A percentile compares a stretch with the other conserved stretches of the same genome.
Evolutionary conservation across 345 rosid species (phyloP).

Genomic region (Atalantia buxifolia): DNA sequence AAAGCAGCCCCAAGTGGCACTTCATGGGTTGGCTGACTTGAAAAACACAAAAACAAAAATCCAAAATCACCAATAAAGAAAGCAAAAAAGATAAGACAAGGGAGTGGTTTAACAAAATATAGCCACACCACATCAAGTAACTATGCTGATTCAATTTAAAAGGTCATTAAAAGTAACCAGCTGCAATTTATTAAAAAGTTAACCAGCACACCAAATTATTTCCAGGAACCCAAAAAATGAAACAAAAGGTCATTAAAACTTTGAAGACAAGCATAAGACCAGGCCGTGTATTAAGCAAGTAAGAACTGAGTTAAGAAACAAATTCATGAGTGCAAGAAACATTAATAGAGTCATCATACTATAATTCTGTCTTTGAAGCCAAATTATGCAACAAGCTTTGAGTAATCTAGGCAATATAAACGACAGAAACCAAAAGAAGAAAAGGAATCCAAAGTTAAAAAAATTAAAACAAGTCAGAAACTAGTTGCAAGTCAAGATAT

Average conservation of each 20-base stretch:
- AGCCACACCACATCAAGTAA: neutral
- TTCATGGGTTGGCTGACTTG: neutral
- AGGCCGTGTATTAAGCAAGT: neutral
- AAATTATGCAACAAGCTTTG: neutral
- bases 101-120: neutral
- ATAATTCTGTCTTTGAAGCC: neutral
- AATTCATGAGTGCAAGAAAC: neutral
- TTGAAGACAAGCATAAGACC: neutral
- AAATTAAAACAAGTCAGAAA: neutral
- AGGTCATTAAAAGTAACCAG: neutral
- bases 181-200: neutral
- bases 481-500: neutral
- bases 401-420: neutral
- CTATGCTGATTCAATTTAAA: neutral
- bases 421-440: neutral
- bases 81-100: neutral
- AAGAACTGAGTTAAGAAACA: neutral
- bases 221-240: neutral
- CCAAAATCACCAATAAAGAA: neutral
- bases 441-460: neutral
- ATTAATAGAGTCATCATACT: neutral
- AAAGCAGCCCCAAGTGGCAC: neutral
- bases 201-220: neutral
- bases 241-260: neutral
- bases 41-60: neutral